phyloP scores from a whole-genome alignment of 352 stramenopile genomes.

The Globisporangium takayamanum region DNA sequence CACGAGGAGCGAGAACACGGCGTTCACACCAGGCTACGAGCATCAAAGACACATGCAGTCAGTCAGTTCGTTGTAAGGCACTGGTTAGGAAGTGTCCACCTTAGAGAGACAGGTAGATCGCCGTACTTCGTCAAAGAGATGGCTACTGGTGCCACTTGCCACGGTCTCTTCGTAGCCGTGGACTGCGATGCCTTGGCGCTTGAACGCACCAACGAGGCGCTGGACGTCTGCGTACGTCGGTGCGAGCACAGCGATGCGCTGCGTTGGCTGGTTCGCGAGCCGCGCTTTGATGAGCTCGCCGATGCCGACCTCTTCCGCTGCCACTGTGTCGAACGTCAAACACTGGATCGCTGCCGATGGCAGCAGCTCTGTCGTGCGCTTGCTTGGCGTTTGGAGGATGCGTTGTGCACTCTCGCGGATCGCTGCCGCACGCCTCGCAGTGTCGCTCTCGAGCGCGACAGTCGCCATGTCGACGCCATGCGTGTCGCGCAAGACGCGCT shows the following conservation, averaged over 20 bases:
- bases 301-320: constrained; percentile 17
- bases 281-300: constrained; percentile 8
- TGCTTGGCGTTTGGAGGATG: constrained; percentile 1
- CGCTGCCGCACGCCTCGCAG: background rate
- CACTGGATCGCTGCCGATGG: constrained; percentile 6
- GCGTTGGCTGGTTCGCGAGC: constrained; percentile 2
- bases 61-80: too few relatives aligned
- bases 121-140: constrained; percentile 23
- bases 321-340: constrained; percentile 13
- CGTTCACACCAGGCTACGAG: constrained; percentile 41
- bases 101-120: background rate
- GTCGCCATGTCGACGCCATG: background rate
- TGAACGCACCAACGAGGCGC: constrained; percentile 28
- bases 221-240: constrained; percentile 31
- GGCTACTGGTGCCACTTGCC: background rate
- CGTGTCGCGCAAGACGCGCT: constrained; percentile 19
- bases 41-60: background rate
- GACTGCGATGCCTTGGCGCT: constrained; percentile 27
- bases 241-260: constrained; percentile 25
- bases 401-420: constrained; percentile 7
- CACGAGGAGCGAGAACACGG: constrained; percentile 60
- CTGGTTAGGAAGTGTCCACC: background rate
- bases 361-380: background rate
- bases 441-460: background rate
- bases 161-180: background rate